Base-by-base conservation (phyloP, 1,139 yeast species). In the Candida neerlandica region DNA sequence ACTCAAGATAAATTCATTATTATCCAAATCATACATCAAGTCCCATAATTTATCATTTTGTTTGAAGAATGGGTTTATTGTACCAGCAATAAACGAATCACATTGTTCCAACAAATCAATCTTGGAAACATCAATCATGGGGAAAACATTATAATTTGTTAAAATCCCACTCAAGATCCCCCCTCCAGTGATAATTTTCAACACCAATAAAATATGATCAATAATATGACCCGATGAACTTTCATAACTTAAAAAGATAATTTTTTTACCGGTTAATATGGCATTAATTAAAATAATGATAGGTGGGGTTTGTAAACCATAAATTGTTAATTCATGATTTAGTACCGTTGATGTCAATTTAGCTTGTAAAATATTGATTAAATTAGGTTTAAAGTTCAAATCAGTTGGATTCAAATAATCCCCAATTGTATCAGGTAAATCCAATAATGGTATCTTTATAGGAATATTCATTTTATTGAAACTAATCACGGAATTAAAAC, bases 61-160 rank as follows among this genome's bases (percentile, higher is more conserved):
- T 54, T 81, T 82, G 67, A 84, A 84, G 48, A 85, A 82, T 11
- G 87, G 86, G 63, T 84, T 84, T 55, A 84, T 82, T 44, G 85
- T 85, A 10, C 89, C 89, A 4, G 88, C 89, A 58, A 84, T 70
- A 62, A 68, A 84, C 23, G 84, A 81, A 16, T 74, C 77, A 52
- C 84, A 78, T 51, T 72, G 68, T 52, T 79, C 75, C 55, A 84
- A 65, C 18, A 81, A 72, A 53, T 82, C 86, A 23, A 81, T 80
- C 55, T 83, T 82, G 33, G 85, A 79, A 23, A 84, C 78, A 58
- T 84, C 88, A 2, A 84, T 74, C 51, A 83, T 81, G 1, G 89
- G 89, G 60, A 82, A 84, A 4, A 85, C 73, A 50, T 77, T 75
- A 58, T 70, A 76, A 63, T 70, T 61, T 58, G 68, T 69, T 29